Evolutionary conservation across 2,329 filamentous ascomycete genomes (phyloP).

Genomic region (Colletotrichum chlorophyti): DNA sequence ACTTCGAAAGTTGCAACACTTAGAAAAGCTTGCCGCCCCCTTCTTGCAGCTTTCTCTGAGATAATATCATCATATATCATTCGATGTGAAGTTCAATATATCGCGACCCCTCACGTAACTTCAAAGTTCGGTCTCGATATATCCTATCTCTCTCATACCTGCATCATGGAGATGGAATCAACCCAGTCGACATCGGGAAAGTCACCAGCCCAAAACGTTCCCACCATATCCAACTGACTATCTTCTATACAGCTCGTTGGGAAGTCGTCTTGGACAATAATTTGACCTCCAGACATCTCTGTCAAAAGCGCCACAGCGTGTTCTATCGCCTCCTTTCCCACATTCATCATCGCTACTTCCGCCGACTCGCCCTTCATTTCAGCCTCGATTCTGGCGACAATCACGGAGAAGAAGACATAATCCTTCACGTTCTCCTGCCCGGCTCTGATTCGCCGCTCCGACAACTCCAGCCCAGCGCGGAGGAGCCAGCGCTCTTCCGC

Average conservation of each 20-base stretch:
- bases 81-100: too few species aligned
- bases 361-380: not conserved
- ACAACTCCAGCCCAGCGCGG: conserved; percentile 38
- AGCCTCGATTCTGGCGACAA: not conserved
- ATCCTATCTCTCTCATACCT: too few species aligned
- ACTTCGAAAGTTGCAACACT: too few species aligned
- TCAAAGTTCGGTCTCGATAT: too few species aligned
- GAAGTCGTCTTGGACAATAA: accelerated
- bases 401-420: conserved; percentile 31
- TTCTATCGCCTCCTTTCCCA: not conserved
- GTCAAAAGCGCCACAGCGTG: not conserved
- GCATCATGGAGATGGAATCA: not conserved
- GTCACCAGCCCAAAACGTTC: not conserved
- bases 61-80: too few species aligned
- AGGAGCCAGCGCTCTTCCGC: conserved; percentile 40
- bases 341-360: not conserved
- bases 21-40: too few species aligned
- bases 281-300: not conserved
- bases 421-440: conserved; percentile 52
- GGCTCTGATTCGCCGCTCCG: conserved; percentile 40
- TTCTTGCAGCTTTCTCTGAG: too few species aligned
- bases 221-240: not conserved
- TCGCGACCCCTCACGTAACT: too few species aligned
- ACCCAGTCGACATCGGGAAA: not conserved
- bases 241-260: not conserved